These are phyloP conservation scores for Vitis labrusca DNA, from an alignment of 164 flowering plant species.

Conservation along the genomic window DNA sequence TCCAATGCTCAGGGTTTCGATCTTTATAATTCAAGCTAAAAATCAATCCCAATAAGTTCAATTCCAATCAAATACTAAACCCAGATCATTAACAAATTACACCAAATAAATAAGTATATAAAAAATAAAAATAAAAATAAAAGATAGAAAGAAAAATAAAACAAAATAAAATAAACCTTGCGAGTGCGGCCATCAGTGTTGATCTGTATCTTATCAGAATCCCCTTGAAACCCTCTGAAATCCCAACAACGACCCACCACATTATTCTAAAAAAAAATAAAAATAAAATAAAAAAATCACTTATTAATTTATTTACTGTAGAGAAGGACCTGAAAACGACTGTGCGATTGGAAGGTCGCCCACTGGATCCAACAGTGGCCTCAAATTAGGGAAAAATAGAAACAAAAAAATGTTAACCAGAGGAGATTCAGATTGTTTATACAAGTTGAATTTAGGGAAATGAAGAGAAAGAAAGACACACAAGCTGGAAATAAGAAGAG, in stretches of 20 bases:
- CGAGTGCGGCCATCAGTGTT: constrained; percentile 70
- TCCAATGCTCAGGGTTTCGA: constrained; percentile 66
- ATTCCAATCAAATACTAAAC: neutral
- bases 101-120: neutral
- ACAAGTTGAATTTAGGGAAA: neutral
- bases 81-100: neutral
- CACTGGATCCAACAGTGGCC: constrained; percentile 75
- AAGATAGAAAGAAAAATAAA: neutral
- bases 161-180: constrained; percentile 47
- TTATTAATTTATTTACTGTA: neutral
- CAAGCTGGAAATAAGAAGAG: constrained; percentile 72
- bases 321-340: constrained; percentile 75
- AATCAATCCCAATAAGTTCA: neutral
- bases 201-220: constrained; percentile 65
- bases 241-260: constrained; percentile 13
- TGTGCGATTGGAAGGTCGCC: constrained; percentile 86
- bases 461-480: constrained; percentile 13
- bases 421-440: no score
- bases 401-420: no score
- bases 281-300: no score
- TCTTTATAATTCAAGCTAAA: constrained; percentile 36
- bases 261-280: neutral
- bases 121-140: neutral
- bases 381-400: constrained; percentile 22
- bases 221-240: constrained; percentile 73